Evolutionary conservation across 805 yeast species (phyloP), one percentile per base, ranked within the genome.

Genomic region (Danielia oregonensis): DNA sequence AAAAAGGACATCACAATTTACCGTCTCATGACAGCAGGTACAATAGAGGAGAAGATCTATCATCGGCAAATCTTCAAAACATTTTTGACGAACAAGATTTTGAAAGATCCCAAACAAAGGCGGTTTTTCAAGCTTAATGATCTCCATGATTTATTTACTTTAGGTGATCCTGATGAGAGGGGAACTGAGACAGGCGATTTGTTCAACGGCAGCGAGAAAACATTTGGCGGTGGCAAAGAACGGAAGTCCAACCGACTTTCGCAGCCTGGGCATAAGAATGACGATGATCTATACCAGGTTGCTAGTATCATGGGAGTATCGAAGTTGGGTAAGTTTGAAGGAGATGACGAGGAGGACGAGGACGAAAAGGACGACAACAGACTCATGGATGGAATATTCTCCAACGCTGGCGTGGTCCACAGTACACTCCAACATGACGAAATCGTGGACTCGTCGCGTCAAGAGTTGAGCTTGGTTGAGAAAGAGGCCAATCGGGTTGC

Each of bases 1-100:
- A 89, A 84, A 54, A 78, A 81, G 38, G 96, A 89, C 48, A 97
- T 91, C 6, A 78, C 88, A 5, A 89, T 91, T 23, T 93, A 91
- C 49, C 65, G 98, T 39, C 65, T 93, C 27, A 87, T 93, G 86
- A 85, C 88, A 28, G 87, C 96, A 2, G 97, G 97, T 0, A 79
- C 96, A 0, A 93, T 91, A 29, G 98, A 93, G 53, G 98, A 93
- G 55, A 93, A 93, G 55, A 93, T 93, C 4, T 93, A 93, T 50
- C 97, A 93, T 51, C 74, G 98, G 14, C 98, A 93, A 60, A 93
- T 93, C 21, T 93, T 91, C 74, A 93, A 93, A 57, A 96, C 94
- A 43, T 83, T 91, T 46, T 61, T 93, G 43, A 86, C 97, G 0
- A 93, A 93, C 59, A 93, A 91, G 61, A 89, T 93, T 42, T 64